Percentiles rank a stretch among this genome's conserved stretches.
Evolutionary conservation across 2,329 filamentous ascomycete species (phyloP).

Genomic region (Uncinocarpus reesii): DNA sequence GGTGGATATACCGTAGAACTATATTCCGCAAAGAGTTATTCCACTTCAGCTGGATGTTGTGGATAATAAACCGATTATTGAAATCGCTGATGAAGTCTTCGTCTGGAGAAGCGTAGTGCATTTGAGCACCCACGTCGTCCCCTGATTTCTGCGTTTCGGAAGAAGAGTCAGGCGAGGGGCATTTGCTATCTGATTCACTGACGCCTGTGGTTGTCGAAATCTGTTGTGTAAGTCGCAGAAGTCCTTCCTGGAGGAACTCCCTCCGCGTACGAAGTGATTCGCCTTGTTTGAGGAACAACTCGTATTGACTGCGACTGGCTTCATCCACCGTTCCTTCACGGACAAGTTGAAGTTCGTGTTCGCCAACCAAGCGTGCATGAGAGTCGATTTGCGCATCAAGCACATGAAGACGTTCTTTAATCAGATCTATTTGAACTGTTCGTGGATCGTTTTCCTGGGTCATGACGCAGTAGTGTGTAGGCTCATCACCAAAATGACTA

Average conservation of each 20-base stretch:
- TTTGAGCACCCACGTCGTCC: slow-evolving; percentile 42
- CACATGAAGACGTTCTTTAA: slow-evolving; percentile 67
- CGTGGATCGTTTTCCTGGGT: slow-evolving; percentile 80
- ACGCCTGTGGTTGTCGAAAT: slow-evolving; percentile 28
- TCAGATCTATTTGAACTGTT: slow-evolving; percentile 74
- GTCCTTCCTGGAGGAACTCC: slow-evolving; percentile 49
- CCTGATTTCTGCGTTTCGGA: slow-evolving; percentile 35
- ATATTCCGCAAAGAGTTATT: slow-evolving; percentile 94
- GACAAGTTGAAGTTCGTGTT: slow-evolving; percentile 58
- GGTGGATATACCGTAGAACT: slow-evolving; percentile 91
- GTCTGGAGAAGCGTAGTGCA: slow-evolving; percentile 56
- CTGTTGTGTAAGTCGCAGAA: slow-evolving; percentile 48
- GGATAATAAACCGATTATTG: slow-evolving; percentile 95
- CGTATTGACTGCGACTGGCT: slow-evolving; percentile 35
- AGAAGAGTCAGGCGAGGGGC: slow-evolving; percentile 22
- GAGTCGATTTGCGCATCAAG: slow-evolving; percentile 66
- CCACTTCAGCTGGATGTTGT: slow-evolving; percentile 97
- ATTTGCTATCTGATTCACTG: slow-evolving; percentile 41
- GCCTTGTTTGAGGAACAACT: slow-evolving; percentile 46
- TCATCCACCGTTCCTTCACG: slow-evolving; percentile 45
- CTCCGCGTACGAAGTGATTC: slow-evolving; percentile 49
- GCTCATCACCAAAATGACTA: slow-evolving; percentile 85
- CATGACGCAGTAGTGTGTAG: slow-evolving; percentile 93
- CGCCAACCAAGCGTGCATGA: slow-evolving; percentile 61
- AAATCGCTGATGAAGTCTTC: slow-evolving; percentile 88